Base-by-base conservation (phyloP, 2,329 filamentous ascomycete species). In the Chrysoporthe austroafricana region DNA sequence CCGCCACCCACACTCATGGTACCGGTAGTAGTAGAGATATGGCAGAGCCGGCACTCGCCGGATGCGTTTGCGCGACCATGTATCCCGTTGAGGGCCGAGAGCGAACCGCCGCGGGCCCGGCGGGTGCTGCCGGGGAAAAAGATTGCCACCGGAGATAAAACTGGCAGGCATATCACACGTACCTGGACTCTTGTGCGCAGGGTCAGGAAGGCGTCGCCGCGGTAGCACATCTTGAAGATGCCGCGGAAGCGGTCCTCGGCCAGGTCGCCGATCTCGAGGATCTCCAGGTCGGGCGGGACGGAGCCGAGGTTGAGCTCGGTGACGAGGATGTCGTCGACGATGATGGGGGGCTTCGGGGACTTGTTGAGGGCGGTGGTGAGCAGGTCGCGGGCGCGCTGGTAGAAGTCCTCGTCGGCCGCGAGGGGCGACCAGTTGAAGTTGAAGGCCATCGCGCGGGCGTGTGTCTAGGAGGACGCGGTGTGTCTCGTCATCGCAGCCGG, bases 351-450 rank as follows among this genome's bases (percentile, higher is more conserved):
- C 77, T 98, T 98, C 50, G 95, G 94, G 65, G 93, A 96, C 82
- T 98, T 98, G 86, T 99, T 99, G 76, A 99, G 86, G 46, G 96
- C 96, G 67, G 92, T 91, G 36, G 96, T 99, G 74, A 99, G 87
- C 79, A 98, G 91, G 78, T 98, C 94, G 79, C 94, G 92, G 63
- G 96, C 95, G 74, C 94, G 91, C 78, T 91, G 88, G 81, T 95
- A 95, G 80, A 96, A 96, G 74, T 90, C 88, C 76, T 93, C 95
- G 83, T 98, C 96, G 77, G 95, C 95, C 82, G 96, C 96, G 73
- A 99, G 87, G 77, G 96, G 96, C 87, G 94, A 97, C 96, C 96
- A 99, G 93, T 98, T 98, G 92, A 99, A 99, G 86, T 98, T 98
- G 91, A 99, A 99, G 74, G 96, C 96, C 96, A 99, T 99, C 57